Evolutionary conservation across 345 rosid genomes (phyloP).

Genomic region (Rhodamnia argentea): DNA sequence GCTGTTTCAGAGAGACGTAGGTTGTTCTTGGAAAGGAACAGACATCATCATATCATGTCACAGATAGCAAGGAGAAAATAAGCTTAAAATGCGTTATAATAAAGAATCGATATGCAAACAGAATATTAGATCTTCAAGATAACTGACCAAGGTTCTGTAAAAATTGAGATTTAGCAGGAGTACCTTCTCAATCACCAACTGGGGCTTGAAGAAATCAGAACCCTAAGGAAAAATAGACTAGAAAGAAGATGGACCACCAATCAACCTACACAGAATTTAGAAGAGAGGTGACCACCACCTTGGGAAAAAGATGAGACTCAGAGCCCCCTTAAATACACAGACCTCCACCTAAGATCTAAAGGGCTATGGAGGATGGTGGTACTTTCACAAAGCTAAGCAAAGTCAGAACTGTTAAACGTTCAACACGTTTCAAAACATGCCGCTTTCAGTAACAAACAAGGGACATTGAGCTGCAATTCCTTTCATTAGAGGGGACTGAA

Average conservation of each 20-base stretch:
- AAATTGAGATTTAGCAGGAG: neutral
- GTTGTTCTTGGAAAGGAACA: neutral
- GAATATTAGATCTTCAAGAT: neutral
- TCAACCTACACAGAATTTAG: neutral
- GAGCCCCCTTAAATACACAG: neutral
- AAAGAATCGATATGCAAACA: neutral
- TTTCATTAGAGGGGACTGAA: neutral
- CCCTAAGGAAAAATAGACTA: neutral
- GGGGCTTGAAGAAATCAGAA: neutral
- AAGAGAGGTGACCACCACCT: neutral
- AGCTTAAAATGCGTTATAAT: neutral
- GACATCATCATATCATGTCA: neutral
- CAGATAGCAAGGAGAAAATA: neutral
- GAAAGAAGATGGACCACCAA: neutral
- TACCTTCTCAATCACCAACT: neutral
- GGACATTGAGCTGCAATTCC: neutral
- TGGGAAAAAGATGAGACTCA: neutral
- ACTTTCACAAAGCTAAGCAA: constrained; percentile 12
- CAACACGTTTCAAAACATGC: constrained; percentile 16
- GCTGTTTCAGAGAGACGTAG: neutral
- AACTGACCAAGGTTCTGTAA: neutral
- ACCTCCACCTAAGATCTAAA: neutral
- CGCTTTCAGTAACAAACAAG: constrained; percentile 14
- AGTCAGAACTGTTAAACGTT: constrained; percentile 10
- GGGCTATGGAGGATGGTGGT: neutral